These are phyloP conservation scores for Amphirosellinia nigrospora DNA, from an alignment of 495 filamentous ascomycete species.

Conservation along the genomic window DNA sequence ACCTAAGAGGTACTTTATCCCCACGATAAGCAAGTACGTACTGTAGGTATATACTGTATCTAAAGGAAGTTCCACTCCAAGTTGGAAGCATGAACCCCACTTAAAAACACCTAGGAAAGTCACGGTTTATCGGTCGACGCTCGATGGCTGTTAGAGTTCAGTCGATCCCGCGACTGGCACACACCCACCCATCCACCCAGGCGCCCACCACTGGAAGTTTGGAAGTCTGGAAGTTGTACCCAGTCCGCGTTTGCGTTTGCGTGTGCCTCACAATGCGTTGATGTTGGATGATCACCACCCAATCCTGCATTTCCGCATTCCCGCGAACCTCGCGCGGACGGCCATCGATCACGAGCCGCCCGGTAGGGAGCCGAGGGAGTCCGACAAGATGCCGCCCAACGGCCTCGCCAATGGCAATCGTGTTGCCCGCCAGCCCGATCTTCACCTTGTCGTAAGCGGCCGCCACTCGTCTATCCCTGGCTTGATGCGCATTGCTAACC, in stretches of 20 bases:
- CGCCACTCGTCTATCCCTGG: not conserved
- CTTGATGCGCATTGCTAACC: slow-evolving; percentile 20
- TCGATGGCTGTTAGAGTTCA: slow-evolving; percentile 22
- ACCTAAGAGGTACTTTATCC: too few species aligned
- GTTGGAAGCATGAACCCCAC: slow-evolving; percentile 8
- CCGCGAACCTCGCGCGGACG: slow-evolving; percentile 37
- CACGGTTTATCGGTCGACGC: slow-evolving; percentile 20
- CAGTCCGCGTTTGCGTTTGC: not conserved
- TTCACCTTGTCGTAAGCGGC: slow-evolving; percentile 77
- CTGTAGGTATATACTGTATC: too few species aligned
- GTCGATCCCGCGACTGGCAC: slow-evolving; percentile 21
- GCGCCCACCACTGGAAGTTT: slow-evolving; percentile 14
- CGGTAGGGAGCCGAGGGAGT: slow-evolving; percentile 2
- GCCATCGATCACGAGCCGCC: slow-evolving; percentile 25
- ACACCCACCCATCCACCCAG: slow-evolving; percentile 2
- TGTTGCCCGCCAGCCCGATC: slow-evolving; percentile 56
- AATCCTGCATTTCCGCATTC: slow-evolving; percentile 22
- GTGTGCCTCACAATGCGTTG: slow-evolving; percentile 24
- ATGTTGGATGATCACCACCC: slow-evolving; percentile 17
- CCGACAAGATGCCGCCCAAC: slow-evolving; percentile 37
- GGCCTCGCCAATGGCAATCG: slow-evolving; percentile 37
- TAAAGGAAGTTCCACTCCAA: too few species aligned
- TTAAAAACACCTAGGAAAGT: slow-evolving; percentile 21
- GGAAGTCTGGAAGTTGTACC: slow-evolving; percentile 5
- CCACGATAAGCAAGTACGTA: too few species aligned